phyloP scores from a whole-genome alignment of 2,329 filamentous ascomycete genomes.

The Fusarium sublunatum region DNA sequence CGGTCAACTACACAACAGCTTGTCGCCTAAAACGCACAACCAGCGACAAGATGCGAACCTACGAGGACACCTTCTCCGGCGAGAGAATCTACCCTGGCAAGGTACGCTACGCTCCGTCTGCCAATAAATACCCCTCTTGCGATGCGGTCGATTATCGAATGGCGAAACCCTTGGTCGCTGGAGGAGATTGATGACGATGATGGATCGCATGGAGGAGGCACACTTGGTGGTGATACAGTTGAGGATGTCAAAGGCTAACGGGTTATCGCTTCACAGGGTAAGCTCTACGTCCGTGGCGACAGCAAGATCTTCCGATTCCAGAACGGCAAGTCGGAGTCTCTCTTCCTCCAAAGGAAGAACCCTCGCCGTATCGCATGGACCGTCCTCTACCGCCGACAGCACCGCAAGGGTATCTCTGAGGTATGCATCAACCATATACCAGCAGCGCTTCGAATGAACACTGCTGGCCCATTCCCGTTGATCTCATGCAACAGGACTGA shows the following conservation, averaged over 20 bases:
- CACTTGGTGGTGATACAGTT: slow-evolving; percentile 20
- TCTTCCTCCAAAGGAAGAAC: slow-evolving; percentile 99
- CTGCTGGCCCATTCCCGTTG: not conserved
- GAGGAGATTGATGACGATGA: slow-evolving; percentile 20
- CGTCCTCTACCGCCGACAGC: slow-evolving; percentile 95
- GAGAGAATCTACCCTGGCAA: slow-evolving; percentile 76
- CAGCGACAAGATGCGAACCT: slow-evolving; percentile 71
- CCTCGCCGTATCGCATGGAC: slow-evolving; percentile 99
- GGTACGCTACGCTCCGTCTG: slow-evolving; percentile 63
- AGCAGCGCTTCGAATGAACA: slow-evolving; percentile 1
- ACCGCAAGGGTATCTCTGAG: slow-evolving; percentile 99
- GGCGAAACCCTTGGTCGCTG: slow-evolving; percentile 26
- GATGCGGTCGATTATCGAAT: slow-evolving; percentile 42
- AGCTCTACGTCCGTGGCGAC: slow-evolving; percentile 99
- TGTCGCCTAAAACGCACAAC: slow-evolving; percentile 55
- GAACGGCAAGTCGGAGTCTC: slow-evolving; percentile 99
- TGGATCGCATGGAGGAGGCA: slow-evolving; percentile 28
- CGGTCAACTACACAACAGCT: slow-evolving; percentile 56
- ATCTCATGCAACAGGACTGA: slow-evolving; percentile 52
- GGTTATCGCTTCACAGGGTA: slow-evolving; percentile 74
- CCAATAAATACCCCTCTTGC: slow-evolving; percentile 28
- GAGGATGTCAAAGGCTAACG: slow-evolving; percentile 46
- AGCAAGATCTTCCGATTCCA: slow-evolving; percentile 99
- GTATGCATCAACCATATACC: slow-evolving; percentile 67
- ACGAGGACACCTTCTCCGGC: slow-evolving; percentile 74